phyloP scores from a whole-genome alignment of 257 asterid species.

The Coffea eugenioides region DNA sequence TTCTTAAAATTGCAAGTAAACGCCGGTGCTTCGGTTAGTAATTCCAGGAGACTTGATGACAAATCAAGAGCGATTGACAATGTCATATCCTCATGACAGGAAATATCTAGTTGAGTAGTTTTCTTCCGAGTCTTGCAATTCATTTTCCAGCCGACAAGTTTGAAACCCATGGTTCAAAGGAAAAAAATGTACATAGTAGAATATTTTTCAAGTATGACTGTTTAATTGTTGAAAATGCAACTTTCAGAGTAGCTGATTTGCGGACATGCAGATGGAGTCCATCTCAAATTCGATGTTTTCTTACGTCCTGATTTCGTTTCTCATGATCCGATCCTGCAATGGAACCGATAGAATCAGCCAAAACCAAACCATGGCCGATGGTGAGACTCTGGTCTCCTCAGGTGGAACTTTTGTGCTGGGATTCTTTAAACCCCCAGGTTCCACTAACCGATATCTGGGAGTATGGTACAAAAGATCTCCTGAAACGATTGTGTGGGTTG shows the following conservation, averaged over 20 bases:
- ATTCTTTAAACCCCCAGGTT: slow-evolving; percentile 16
- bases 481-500: slow-evolving; percentile 27
- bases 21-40: too few relatives aligned
- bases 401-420: slow-evolving; percentile 24
- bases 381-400: slow-evolving; percentile 12
- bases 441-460: slow-evolving; percentile 22
- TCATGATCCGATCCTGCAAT: not conserved
- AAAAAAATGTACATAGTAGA: too few relatives aligned
- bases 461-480: slow-evolving; percentile 29
- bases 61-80: too few relatives aligned
- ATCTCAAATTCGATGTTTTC: not conserved
- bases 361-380: slow-evolving; percentile 3
- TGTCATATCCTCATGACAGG: too few relatives aligned
- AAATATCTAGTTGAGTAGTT: too few relatives aligned
- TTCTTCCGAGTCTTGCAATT: too few relatives aligned
- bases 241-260: not conserved
- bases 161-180: not conserved
- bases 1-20: too few relatives aligned
- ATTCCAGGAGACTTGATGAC: too few relatives aligned
- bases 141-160: too few relatives aligned
- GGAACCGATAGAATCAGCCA: not conserved
- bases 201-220: not conserved
- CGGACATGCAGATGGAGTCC: not conserved
- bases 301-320: not conserved
- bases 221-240: not conserved